phyloP scores from a whole-genome alignment of 495 filamentous ascomycete species.

The Lophiotrema nucula region DNA sequence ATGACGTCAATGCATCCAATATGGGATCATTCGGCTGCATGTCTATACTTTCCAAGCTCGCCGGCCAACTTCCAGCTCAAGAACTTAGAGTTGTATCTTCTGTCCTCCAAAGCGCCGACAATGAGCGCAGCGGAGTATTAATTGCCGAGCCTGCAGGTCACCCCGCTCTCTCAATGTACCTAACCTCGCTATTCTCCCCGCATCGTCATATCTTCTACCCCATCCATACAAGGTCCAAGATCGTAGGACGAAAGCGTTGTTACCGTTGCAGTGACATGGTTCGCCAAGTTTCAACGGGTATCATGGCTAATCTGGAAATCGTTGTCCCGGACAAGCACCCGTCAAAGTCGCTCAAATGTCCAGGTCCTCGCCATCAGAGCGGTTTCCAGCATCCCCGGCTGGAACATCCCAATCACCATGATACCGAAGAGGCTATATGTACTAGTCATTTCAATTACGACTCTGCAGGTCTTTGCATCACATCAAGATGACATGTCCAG shows the following conservation, averaged over 20 bases:
- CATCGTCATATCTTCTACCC: neutral
- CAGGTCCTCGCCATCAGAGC: no score
- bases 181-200: neutral
- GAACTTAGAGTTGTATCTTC: no score
- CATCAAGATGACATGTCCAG: neutral
- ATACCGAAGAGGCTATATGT: neutral
- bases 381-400: no score
- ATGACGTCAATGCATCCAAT: no score
- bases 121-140: neutral
- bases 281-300: neutral
- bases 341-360: no score
- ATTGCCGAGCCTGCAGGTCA: neutral
- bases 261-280: slow-evolving; percentile 2
- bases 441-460: neutral
- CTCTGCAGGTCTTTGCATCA: neutral
- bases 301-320: no score
- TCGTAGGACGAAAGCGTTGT: neutral
- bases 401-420: no score
- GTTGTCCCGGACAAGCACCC: no score
- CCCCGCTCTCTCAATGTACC: neutral
- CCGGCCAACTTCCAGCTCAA: no score
- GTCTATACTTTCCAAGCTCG: no score
- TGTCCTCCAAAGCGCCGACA: no score
- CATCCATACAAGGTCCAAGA: neutral
- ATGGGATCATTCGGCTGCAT: no score